Conservation (phyloP, 78 protist genomes). For the Dictyostelium capitatum region DNA sequence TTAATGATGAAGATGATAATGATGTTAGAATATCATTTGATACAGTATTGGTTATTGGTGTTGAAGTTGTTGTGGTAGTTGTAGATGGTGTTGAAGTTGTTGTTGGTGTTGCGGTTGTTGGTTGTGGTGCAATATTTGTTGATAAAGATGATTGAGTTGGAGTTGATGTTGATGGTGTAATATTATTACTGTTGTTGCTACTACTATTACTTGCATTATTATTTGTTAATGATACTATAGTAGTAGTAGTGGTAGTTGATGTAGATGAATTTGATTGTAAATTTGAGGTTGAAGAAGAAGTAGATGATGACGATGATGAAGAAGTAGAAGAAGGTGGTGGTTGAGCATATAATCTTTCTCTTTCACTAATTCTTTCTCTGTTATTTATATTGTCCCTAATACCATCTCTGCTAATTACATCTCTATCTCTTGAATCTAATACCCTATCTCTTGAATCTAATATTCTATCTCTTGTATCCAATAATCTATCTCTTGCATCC, state of each 20-base stretch:
- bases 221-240: not conserved
- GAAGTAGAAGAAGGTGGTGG: not conserved
- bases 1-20: slow-evolving; percentile 2
- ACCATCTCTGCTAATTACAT: slow-evolving; percentile 33
- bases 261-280: not conserved
- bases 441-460: slow-evolving; percentile 10
- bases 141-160: not conserved
- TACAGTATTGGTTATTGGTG: not conserved
- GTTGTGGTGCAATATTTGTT: not conserved
- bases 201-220: not conserved
- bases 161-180: not conserved
- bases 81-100: not conserved
- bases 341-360: not conserved
- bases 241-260: not conserved
- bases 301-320: not conserved
- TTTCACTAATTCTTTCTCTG: not conserved
- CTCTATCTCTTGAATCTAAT: not conserved
- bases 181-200: no score
- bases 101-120: not conserved
- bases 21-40: slow-evolving; percentile 17
- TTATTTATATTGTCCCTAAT: not conserved
- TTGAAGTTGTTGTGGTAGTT: not conserved
- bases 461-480: not conserved
- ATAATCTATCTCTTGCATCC: slow-evolving; percentile 11
- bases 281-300: not conserved